phyloP scores from a whole-genome alignment of 2,329 filamentous ascomycete species.

The Xylaria sp. region DNA sequence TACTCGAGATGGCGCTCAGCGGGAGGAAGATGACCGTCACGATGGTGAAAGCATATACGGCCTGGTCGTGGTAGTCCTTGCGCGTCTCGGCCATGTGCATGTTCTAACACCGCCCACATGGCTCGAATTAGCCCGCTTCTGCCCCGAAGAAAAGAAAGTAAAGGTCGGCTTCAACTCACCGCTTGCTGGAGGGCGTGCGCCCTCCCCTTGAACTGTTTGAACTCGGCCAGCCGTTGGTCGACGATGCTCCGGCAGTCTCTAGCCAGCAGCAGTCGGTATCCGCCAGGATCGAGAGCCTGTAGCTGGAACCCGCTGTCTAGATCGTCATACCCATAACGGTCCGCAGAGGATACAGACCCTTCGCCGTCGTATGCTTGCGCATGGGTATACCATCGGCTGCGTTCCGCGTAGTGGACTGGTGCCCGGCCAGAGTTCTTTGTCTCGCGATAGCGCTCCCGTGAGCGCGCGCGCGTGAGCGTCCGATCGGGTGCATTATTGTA shows the following conservation, averaged over 20 bases:
- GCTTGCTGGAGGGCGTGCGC: conserved; percentile 37
- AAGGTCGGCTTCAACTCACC: conserved; percentile 20
- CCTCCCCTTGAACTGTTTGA: conserved; percentile 34
- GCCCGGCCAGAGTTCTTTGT: no score
- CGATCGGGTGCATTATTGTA: no score
- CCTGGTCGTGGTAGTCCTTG: conserved; percentile 35
- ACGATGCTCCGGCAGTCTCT: conserved; percentile 47
- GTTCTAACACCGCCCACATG: conserved; percentile 26
- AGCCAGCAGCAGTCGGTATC: conserved; percentile 47
- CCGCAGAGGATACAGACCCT: not conserved
- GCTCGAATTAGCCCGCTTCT: not conserved
- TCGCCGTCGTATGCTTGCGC: not conserved
- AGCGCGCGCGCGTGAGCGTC: not conserved
- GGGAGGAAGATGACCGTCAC: conserved; percentile 49
- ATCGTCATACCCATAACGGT: conserved; percentile 20
- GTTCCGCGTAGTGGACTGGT: not conserved
- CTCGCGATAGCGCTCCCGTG: not conserved
- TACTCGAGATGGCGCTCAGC: conserved; percentile 43
- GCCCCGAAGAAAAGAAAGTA: not conserved
- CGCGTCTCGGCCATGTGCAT: conserved; percentile 32
- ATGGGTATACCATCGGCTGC: not conserved
- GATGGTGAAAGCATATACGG: conserved; percentile 46
- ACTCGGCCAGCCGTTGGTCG: conserved; percentile 43
- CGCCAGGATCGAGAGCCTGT: conserved; percentile 45
- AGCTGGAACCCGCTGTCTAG: conserved; percentile 43